Base-by-base conservation (phyloP, 108 stramenopile species). In the Nitzschia sp. region DNA sequence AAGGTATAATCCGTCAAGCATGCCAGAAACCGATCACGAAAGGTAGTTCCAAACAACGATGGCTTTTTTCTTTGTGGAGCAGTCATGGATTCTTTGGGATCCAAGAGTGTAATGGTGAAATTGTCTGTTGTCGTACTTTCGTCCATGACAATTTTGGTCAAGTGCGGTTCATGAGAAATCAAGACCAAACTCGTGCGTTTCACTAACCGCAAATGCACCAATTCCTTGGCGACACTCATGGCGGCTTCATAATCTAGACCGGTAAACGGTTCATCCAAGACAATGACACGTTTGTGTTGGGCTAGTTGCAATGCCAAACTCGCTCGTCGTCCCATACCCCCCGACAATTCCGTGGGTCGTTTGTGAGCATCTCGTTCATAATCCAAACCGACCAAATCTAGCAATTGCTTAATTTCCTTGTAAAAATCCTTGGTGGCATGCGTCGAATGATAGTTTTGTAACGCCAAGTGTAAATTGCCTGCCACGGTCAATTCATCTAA, bases 281-380 rank as follows among this genome's bases (percentile, higher is more conserved):
- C 83, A 48, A 93, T 85, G 27, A 93, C 75, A 33, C 79, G 88
- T 64, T 93, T 93, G 46, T 80, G 75, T 58, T 93, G 91, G 23
- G 91, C 91, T 34, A 93, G 55, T 77, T 90, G 88, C 27, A 93
- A 58, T 1, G 91, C 91, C 38, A 93, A 54, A 1, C 85, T 88
- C 4, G 86, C 91, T n/a, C 91, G 83, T 28, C 91, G 86, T 19
- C 82, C 91, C 91, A 93, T 93, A 1, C 91, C 91, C 0, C 91
- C 91, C n/a, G 82, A 83, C 29, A 93, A 68, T 59, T 93, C 79
- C 1, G 70, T 77, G 11, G 87, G 87, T 33, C 77, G 63, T 48
- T 93, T 93, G 54, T 47, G 29, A 2, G 82, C 89, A 70, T 90
- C 92, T 0, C 80, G 74, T 1, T 79, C 76, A 48, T 90, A 90